These are phyloP conservation scores for Colletotrichum brevisporum DNA, from an alignment of 2,329 filamentous ascomycete genomes.

Conservation along the genomic window DNA sequence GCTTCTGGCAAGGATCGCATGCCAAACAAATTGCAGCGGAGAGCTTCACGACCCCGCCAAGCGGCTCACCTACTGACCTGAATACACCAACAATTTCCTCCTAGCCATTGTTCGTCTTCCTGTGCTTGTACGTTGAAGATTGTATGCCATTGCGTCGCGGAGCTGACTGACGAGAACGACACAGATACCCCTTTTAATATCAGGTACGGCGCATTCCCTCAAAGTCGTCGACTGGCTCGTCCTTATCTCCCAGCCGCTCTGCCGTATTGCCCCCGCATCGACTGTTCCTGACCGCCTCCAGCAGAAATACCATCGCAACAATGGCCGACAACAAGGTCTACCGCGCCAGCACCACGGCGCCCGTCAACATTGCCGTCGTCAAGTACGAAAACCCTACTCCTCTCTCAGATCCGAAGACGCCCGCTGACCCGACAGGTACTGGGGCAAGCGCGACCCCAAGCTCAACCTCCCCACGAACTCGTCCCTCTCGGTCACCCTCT, in stretches of 20 bases:
- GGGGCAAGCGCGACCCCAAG: constrained; percentile 95
- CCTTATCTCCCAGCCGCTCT: neutral
- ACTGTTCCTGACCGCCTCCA: constrained; percentile 42
- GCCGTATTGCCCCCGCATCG: constrained; percentile 1
- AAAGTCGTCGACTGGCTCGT: neutral
- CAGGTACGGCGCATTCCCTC: neutral
- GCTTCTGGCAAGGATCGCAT: constrained; percentile 18
- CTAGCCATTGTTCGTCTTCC: neutral
- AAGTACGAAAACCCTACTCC: constrained; percentile 70
- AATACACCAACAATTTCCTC: constrained; percentile 29
- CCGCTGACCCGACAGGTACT: constrained; percentile 69
- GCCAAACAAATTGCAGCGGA: constrained; percentile 26
- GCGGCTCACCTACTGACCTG: constrained; percentile 2
- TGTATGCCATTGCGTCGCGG: neutral
- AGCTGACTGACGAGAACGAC: neutral
- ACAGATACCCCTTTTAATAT: neutral
- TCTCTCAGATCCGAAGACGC: constrained; percentile 56
- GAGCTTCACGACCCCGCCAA: constrained; percentile 38
- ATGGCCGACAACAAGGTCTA: constrained; percentile 76
- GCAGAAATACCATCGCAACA: constrained; percentile 33
- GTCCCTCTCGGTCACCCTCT: constrained; percentile 96
- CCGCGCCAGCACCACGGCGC: constrained; percentile 94
- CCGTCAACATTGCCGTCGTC: constrained; percentile 98
- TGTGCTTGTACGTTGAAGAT: constrained; percentile 4
- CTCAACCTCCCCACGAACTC: constrained; percentile 98